Conservation (phyloP, 805 yeast species). For the Ogataea polymorpha region DNA sequence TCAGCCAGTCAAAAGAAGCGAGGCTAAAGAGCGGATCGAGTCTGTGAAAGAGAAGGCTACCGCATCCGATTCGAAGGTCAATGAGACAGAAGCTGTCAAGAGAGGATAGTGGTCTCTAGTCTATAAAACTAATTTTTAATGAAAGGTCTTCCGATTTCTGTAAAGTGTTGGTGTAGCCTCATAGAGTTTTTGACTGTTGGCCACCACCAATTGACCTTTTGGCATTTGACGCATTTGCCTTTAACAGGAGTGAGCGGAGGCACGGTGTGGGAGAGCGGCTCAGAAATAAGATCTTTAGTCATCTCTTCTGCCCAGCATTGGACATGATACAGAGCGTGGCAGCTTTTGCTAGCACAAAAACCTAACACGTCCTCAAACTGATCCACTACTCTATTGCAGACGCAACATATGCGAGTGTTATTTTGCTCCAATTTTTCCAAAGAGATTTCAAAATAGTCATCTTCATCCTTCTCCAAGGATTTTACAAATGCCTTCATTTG, state of each 20-base stretch:
- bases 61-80: slow-evolving; percentile 24
- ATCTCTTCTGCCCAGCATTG: slow-evolving; percentile 32
- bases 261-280: slow-evolving; percentile 1
- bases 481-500: slow-evolving; percentile 25
- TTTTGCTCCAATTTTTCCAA: slow-evolving; percentile 8
- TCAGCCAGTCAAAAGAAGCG: slow-evolving; percentile 1
- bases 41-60: slow-evolving; percentile 13
- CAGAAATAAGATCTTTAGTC: slow-evolving; percentile 6
- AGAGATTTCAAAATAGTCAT: slow-evolving; percentile 18
- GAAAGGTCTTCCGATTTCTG: neutral
- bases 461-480: slow-evolving; percentile 8
- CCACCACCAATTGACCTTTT: slow-evolving; percentile 29
- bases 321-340: slow-evolving; percentile 34
- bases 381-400: slow-evolving; percentile 18
- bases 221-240: slow-evolving; percentile 27
- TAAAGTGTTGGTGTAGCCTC: slow-evolving; percentile 9
- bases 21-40: slow-evolving; percentile 13
- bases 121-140: neutral
- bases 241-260: slow-evolving; percentile 25
- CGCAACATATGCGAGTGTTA: slow-evolving; percentile 9
- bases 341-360: slow-evolving; percentile 27
- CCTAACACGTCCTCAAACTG: slow-evolving; percentile 16
- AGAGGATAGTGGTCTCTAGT: slow-evolving; percentile 16
- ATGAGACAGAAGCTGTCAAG: slow-evolving; percentile 29
- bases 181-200: slow-evolving; percentile 24